phyloP scores from a whole-genome alignment of 2,329 filamentous ascomycete genomes.

The Aspergillus glaucus region DNA sequence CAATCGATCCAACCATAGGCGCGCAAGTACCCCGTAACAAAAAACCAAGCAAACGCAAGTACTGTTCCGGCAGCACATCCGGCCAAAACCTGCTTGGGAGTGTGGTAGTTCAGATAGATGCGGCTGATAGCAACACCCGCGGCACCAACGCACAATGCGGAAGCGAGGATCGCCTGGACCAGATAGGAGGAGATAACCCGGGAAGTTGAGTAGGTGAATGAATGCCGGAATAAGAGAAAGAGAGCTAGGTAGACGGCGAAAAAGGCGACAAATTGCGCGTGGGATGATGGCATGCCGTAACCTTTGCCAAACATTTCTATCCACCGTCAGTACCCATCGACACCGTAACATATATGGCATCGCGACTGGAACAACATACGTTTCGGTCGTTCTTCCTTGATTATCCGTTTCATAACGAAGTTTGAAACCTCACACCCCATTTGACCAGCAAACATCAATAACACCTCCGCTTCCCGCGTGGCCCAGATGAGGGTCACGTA shows the following conservation, averaged over 20 bases:
- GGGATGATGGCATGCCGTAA: conserved; percentile 95
- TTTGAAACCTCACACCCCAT: conserved; percentile 87
- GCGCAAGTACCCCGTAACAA: conserved; percentile 60
- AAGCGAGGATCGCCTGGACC: conserved; percentile 55
- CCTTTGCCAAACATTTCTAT: conserved; percentile 74
- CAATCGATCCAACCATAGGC: conserved; percentile 64
- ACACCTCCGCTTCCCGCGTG: conserved; percentile 81
- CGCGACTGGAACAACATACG: conserved; percentile 46
- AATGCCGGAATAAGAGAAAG: conserved; percentile 77
- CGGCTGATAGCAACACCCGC: conserved; percentile 71
- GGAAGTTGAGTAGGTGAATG: conserved; percentile 45
- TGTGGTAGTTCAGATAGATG: conserved; percentile 91
- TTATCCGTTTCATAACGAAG: conserved; percentile 78
- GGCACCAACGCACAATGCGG: conserved; percentile 57
- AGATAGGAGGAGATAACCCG: conserved; percentile 35
- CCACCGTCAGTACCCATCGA: neutral
- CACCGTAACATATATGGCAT: neutral
- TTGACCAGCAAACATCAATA: conserved; percentile 86
- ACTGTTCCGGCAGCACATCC: conserved; percentile 65
- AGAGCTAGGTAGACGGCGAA: conserved; percentile 79
- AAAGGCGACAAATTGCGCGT: conserved; percentile 90
- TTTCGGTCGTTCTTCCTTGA: conserved; percentile 83
- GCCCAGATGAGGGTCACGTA: conserved; percentile 89
- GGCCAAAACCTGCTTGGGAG: conserved; percentile 75
- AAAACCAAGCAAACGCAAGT: conserved; percentile 75